Base-by-base conservation (phyloP, 192 early-diverging fungal species). In the Backusella tuberculispora region DNA sequence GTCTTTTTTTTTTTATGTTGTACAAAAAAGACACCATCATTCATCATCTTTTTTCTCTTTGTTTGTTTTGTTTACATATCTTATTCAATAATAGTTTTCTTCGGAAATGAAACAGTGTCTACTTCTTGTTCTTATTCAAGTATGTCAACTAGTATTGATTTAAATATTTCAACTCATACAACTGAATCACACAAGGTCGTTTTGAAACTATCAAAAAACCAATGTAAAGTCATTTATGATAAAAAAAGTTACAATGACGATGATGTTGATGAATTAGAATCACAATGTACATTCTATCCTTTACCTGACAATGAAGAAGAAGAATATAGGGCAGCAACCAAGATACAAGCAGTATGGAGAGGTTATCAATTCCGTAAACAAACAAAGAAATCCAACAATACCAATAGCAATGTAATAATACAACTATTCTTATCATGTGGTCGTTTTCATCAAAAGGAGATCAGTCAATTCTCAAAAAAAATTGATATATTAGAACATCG, bases 241-340 rank as follows among this genome's bases (percentile, higher is more conserved):
- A 19, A 26, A 60, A 19, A 26, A 60, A 19, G 53, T 24, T 24
- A 60, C 53, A 60, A 26, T 60, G 21, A 60, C 21, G 53, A 60
- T 24, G 53, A 29, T 8, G 21, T 26, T 9, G 21, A 24, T 24
- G 53, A 60, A 26, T 60, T 60, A 60, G 53, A 60, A 14, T 60
- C 53, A 60, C 21, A 60, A 24, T 26, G 53, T 60, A 60, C 53
- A 60, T 60, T 60, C 24, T 60, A 60, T 26, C 21, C 53, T 60
- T 9, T 60, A 60, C 29, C 0, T 34, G 26, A 60, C 24, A 60
- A 60, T 13, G 21, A 24, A 12, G 21, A 60, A 56, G 41, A 42
- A 6, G 42, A 43, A 43, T 9, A 10, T 10, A 10, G 1, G 6
- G 53, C 53, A 19, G 53, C 53, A 13, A 12, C 21, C 6, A 60